Conservation (phyloP, 805 yeast species). For the Kodamaea kaohsiungensis region DNA sequence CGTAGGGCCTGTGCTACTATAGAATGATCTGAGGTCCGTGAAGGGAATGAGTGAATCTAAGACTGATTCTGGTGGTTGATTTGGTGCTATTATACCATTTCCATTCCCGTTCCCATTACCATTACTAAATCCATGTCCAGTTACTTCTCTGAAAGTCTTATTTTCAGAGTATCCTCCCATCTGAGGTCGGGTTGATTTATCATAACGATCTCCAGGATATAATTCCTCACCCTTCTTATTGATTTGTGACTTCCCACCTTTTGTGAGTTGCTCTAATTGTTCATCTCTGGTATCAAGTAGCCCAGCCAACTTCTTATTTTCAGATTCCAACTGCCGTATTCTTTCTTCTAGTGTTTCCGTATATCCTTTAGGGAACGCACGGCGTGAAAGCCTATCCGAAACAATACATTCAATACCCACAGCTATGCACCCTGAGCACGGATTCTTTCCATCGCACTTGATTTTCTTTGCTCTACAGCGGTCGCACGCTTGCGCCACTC, state of each 20-base stretch:
- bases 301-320: conserved; percentile 68
- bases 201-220: neutral
- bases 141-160: neutral
- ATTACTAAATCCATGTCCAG: neutral
- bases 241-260: neutral
- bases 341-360: conserved; percentile 89
- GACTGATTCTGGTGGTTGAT: neutral
- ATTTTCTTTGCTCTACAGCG: conserved; percentile 81
- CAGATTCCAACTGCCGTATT: conserved; percentile 81
- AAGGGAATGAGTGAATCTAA: neutral
- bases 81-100: neutral
- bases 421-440: conserved; percentile 78
- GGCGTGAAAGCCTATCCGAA: conserved; percentile 80
- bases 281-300: conserved; percentile 65
- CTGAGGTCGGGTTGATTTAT: neutral
- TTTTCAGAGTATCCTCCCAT: neutral
- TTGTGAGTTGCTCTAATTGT: conserved; percentile 44
- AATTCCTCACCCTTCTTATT: neutral
- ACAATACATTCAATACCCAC: conserved; percentile 88
- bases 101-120: neutral
- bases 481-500: conserved; percentile 92
- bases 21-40: neutral
- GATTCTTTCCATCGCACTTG: conserved; percentile 74
- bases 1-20: conserved; percentile 45
- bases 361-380: conserved; percentile 90